Evolutionary conservation across 1,139 yeast species (phyloP).

Genomic region (Yamadazyma spencermartinsiae): DNA sequence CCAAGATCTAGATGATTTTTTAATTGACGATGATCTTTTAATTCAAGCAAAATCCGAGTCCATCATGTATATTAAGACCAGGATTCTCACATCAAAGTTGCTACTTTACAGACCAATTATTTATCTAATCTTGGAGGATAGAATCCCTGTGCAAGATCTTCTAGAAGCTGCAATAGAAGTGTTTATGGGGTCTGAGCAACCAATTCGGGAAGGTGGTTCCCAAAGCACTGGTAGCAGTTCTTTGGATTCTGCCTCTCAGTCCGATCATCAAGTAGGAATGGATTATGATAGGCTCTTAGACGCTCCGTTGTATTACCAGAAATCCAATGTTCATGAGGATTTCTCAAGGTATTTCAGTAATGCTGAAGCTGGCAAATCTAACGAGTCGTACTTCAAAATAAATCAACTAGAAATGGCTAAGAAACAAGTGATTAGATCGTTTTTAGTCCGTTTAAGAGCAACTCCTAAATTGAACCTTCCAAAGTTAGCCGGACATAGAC

Average conservation of each 20-base stretch:
- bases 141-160: conserved; percentile 25
- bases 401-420: conserved; percentile 21
- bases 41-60: conserved; percentile 40
- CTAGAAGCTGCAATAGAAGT: conserved; percentile 27
- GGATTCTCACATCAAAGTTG: conserved; percentile 36
- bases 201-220: conserved; percentile 5
- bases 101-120: conserved; percentile 37
- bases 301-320: conserved; percentile 33
- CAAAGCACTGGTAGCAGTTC: conserved; percentile 7
- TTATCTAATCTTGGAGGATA: conserved; percentile 35
- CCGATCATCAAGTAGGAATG: conserved; percentile 17
- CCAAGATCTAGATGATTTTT: conserved; percentile 30
- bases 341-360: conserved; percentile 28
- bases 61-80: conserved; percentile 41
- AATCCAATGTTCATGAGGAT: conserved; percentile 33
- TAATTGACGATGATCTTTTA: conserved; percentile 36
- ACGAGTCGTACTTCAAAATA: conserved; percentile 17
- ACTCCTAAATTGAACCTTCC: conserved; percentile 39
- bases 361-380: conserved; percentile 11
- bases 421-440: conserved; percentile 23
- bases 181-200: conserved; percentile 10
- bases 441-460: conserved; percentile 28
- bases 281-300: conserved; percentile 29
- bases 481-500: conserved; percentile 39
- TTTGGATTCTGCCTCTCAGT: conserved; percentile 12